These are phyloP conservation scores for Mycena kentingensis DNA, from an alignment of 768 basidiomycete genomes.

Conservation along the genomic window DNA sequence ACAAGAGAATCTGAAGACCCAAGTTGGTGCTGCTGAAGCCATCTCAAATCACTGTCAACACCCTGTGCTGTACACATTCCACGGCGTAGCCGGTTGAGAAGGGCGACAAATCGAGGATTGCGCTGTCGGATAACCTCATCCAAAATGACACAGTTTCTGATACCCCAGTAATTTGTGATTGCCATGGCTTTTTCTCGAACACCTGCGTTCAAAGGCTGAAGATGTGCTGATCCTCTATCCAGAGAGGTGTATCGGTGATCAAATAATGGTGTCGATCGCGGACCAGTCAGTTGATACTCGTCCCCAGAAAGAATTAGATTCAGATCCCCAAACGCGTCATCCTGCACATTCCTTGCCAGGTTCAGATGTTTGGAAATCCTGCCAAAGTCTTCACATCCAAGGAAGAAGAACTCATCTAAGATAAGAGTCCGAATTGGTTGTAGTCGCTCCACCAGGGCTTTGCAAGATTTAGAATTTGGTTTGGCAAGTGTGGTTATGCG, in stretches of 20 bases:
- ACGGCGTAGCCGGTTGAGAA: constrained; percentile 8
- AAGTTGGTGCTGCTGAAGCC: constrained; percentile 5
- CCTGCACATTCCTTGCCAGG: constrained; percentile 2
- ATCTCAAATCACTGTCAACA: constrained; percentile 13
- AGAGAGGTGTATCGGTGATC: not conserved
- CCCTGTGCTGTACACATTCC: constrained; percentile 17
- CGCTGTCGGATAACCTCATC: constrained; percentile 18
- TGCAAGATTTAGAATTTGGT: constrained; percentile 5
- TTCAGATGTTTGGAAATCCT: constrained; percentile 9
- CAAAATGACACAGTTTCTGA: constrained; percentile 14
- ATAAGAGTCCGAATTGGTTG: constrained; percentile 1
- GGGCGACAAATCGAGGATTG: constrained; percentile 8
- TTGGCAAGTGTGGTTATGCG: not conserved
- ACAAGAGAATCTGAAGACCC: not conserved
- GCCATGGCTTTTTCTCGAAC: constrained; percentile 11
- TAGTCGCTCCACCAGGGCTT: constrained; percentile 1
- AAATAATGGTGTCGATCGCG: constrained; percentile 7
- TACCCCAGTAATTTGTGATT: constrained; percentile 13
- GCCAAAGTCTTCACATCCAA: constrained; percentile 17
- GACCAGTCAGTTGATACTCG: constrained; percentile 13
- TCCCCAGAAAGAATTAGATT: constrained; percentile 20
- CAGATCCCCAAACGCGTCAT: constrained; percentile 14
- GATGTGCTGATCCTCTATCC: not conserved
- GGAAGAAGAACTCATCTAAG: constrained; percentile 18
- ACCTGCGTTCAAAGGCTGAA: constrained; percentile 5